Conservation (phyloP, 2,329 filamentous ascomycete species). For the Colletotrichum noveboracense region DNA sequence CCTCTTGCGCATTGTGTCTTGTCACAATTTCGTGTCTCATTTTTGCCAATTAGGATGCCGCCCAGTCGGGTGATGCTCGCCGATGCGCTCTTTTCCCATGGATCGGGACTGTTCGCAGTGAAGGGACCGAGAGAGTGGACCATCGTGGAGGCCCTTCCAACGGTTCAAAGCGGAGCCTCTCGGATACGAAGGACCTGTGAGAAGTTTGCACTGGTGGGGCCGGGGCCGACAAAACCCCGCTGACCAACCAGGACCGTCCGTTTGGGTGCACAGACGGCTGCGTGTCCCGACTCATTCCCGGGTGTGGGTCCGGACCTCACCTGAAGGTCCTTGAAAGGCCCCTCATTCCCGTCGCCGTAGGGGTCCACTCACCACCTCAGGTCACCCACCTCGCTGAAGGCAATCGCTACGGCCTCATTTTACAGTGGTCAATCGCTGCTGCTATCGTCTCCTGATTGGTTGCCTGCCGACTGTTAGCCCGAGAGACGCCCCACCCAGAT, state of each 20-base stretch:
- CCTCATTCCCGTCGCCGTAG: neutral
- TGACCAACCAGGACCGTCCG: constrained; percentile 12
- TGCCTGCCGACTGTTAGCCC: neutral
- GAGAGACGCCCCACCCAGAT: neutral
- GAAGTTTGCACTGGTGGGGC: constrained; percentile 16
- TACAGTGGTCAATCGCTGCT: neutral
- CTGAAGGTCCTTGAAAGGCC: neutral
- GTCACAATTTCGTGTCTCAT: accelerated
- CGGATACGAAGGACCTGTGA: constrained; percentile 13
- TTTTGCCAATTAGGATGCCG: neutral
- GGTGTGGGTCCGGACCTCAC: neutral
- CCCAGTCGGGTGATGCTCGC: neutral
- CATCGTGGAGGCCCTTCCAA: neutral
- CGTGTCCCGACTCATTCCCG: constrained; percentile 1
- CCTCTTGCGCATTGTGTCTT: accelerated
- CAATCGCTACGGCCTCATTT: neutral
- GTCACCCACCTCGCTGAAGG: neutral
- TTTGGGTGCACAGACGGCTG: neutral
- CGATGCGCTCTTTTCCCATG: neutral
- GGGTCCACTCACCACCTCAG: neutral
- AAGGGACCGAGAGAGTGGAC: neutral
- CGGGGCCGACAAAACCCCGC: neutral
- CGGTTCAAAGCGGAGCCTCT: neutral
- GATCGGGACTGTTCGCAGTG: neutral
- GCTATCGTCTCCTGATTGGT: neutral